Evolutionary conservation across 768 basidiomycete species (phyloP).

Genomic region (Boletus coccyginus): DNA sequence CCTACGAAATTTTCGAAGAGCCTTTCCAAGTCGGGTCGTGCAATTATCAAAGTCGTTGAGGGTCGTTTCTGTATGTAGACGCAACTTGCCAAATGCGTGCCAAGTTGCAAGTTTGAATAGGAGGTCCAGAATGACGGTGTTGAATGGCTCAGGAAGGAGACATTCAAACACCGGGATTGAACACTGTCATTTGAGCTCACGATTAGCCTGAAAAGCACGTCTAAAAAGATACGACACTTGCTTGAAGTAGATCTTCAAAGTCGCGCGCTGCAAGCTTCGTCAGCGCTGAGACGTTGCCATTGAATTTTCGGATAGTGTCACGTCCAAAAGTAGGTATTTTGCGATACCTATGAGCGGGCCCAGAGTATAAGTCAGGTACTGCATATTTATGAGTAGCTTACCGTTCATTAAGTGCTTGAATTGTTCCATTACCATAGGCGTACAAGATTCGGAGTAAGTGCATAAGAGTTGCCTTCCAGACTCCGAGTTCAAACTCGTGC

Average conservation of each 20-base stretch:
- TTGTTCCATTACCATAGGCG: not conserved
- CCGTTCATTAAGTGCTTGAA: constrained; percentile 21
- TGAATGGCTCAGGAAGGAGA: constrained; percentile 19
- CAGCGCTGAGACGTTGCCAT: constrained; percentile 32
- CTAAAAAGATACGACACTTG: not conserved
- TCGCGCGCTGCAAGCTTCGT: constrained; percentile 36
- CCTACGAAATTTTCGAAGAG: constrained; percentile 21
- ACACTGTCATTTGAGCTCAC: no score
- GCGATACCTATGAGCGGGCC: not conserved
- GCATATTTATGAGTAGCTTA: not conserved
- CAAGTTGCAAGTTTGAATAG: constrained; percentile 21
- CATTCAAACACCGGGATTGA: constrained; percentile 32
- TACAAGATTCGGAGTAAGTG: constrained; percentile 3
- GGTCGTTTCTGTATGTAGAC: constrained; percentile 22
- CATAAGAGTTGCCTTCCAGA: constrained; percentile 24
- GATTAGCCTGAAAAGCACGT: no score
- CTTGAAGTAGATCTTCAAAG: constrained; percentile 40
- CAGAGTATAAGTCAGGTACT: no score
- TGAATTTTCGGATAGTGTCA: constrained; percentile 31
- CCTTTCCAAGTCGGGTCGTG: constrained; percentile 21
- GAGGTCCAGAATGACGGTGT: constrained; percentile 14
- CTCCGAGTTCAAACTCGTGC: constrained; percentile 36
- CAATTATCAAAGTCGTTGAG: constrained; percentile 20
- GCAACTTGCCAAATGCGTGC: constrained; percentile 29
- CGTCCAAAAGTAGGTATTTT: constrained; percentile 31